Evolutionary conservation across 1,284 basidiomycete genomes (phyloP).

Genomic region (Phlebopus sp.): DNA sequence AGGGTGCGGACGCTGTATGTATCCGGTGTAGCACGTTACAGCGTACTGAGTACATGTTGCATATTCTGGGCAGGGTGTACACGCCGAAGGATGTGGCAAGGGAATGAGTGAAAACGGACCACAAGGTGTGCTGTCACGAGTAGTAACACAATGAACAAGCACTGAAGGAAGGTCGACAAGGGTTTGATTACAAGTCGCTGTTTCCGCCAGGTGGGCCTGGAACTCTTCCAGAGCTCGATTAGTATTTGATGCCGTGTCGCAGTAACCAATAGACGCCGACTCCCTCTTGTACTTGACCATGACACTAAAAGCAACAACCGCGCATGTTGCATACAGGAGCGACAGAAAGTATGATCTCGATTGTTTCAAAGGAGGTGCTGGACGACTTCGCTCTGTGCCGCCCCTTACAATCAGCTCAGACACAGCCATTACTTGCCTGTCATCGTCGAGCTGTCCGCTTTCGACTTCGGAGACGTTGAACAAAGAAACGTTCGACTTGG

Average conservation of each 20-base stretch:
- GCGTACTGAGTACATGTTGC: conserved; percentile 68
- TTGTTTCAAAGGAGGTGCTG: conserved; percentile 11
- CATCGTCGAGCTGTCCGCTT: conserved; percentile 9
- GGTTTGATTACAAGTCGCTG: conserved; percentile 59
- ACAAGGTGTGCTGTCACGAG: conserved; percentile 43
- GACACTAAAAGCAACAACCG: conserved; percentile 40
- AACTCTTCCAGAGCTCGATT: conserved; percentile 59
- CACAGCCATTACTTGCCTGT: conserved; percentile 28
- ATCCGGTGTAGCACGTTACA: conserved; percentile 73
- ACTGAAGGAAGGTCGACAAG: conserved; percentile 32
- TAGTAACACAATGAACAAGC: conserved; percentile 26
- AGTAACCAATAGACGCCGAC: conserved; percentile 79
- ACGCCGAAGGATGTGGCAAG: conserved; percentile 64
- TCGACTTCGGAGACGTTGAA: conserved; percentile 18
- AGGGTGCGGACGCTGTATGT: conserved; percentile 65
- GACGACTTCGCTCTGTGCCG: conserved; percentile 20
- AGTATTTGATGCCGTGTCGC: conserved; percentile 63
- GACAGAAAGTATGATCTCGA: conserved; percentile 32
- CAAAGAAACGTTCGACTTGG: conserved; percentile 21
- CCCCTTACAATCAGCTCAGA: conserved; percentile 39
- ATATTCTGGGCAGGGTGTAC: conserved; percentile 83
- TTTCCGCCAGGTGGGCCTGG: conserved; percentile 42
- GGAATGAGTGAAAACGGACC: conserved; percentile 54
- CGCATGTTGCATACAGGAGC: conserved; percentile 38
- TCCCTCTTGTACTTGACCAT: conserved; percentile 59